Evolutionary conservation across 2,329 filamentous ascomycete species (phyloP).

Genomic region (Albophoma yamanashiensis): DNA sequence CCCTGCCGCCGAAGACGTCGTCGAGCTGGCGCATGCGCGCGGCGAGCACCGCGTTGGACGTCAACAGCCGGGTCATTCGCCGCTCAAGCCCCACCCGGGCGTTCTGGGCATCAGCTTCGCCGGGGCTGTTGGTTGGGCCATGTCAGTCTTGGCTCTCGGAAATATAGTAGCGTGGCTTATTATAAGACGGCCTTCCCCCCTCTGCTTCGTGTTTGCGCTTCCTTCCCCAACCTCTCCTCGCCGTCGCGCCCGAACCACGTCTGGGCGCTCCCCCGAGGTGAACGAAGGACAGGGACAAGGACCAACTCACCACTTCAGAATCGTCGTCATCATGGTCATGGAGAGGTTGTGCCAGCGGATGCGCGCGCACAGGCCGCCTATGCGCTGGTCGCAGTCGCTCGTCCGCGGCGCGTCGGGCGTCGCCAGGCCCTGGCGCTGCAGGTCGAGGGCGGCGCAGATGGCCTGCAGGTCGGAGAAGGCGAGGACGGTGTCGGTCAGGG

Average conservation of each 20-base stretch:
- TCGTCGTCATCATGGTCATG: constrained; percentile 28
- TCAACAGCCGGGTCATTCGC: constrained; percentile 21
- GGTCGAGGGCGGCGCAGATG: constrained; percentile 12
- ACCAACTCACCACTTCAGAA: constrained; percentile 23
- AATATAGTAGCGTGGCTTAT: background rate
- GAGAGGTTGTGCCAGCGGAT: constrained; percentile 26
- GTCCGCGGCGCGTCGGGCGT: constrained; percentile 1
- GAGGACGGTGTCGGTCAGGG: constrained; percentile 23
- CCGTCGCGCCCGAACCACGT: no score
- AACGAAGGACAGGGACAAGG: background rate
- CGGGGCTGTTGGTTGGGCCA: constrained; percentile 13
- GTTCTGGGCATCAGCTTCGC: constrained; percentile 23
- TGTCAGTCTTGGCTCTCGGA: background rate
- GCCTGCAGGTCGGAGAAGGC: constrained; percentile 22
- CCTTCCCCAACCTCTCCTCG: background rate
- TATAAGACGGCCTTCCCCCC: background rate
- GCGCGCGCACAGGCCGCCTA: constrained; percentile 18
- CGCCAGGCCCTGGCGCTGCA: background rate
- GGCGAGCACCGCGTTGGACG: constrained; percentile 22
- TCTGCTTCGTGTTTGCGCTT: background rate
- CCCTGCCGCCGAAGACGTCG: constrained; percentile 10
- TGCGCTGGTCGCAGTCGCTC: constrained; percentile 13
- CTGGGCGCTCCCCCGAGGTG: no score
- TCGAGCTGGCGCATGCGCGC: constrained; percentile 17
- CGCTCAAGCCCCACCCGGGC: constrained; percentile 22